Conservation (phyloP, 2,329 filamentous ascomycete genomes). For the Penicillium sclerotigenum region DNA sequence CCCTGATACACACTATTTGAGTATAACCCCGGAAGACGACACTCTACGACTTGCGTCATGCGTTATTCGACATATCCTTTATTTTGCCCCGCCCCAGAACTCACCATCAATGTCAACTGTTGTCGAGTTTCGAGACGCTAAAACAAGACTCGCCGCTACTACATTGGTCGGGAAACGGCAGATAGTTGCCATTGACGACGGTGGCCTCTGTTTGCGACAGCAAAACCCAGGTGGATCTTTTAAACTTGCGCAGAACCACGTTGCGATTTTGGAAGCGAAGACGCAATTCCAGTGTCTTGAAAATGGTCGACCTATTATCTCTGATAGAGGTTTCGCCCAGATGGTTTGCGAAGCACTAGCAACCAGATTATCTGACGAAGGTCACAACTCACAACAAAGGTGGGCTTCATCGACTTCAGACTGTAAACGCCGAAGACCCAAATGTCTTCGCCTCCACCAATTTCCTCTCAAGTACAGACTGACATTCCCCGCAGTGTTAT, state of each 20-base stretch:
- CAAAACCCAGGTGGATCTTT: neutral
- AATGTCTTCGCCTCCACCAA: neutral
- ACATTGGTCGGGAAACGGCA: neutral
- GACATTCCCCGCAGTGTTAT: slow-evolving; percentile 1
- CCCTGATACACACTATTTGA: neutral
- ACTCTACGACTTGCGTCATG: slow-evolving; percentile 11
- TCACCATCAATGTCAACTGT: neutral
- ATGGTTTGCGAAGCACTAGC: too few relatives aligned
- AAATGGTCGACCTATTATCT: neutral
- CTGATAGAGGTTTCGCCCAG: too few relatives aligned
- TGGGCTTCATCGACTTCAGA: neutral
- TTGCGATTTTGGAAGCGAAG: neutral
- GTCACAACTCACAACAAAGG: neutral
- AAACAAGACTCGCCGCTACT: slow-evolving; percentile 1
- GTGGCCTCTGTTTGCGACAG: slow-evolving; percentile 7
- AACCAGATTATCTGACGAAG: neutral
- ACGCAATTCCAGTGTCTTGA: neutral
- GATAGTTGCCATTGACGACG: slow-evolving; percentile 9
- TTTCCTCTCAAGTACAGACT: neutral
- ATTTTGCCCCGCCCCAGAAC: slow-evolving; percentile 8
- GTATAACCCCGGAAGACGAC: slow-evolving; percentile 2
- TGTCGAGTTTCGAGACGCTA: slow-evolving; percentile 12
- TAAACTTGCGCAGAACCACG: neutral
- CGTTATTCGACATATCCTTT: slow-evolving; percentile 8
- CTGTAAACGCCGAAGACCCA: neutral